Percentiles rank a stretch among this genome's conserved stretches.
These are phyloP conservation scores for Backusella parvicylindrica DNA, from an alignment of 192 early-diverging fungal species.

Conservation along the genomic window DNA sequence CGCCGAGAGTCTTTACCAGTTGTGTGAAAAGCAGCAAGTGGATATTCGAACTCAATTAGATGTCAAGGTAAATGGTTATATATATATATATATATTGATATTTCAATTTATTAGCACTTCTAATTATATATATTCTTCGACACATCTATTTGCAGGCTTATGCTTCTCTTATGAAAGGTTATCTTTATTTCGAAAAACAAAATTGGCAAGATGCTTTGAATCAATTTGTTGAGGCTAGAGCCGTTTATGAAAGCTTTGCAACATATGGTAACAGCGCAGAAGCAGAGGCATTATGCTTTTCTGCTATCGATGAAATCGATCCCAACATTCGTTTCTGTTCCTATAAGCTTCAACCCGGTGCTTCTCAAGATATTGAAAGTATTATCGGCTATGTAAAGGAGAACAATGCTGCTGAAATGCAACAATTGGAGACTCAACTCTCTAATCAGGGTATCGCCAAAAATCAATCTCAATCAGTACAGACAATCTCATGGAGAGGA, in stretches of 20 bases:
- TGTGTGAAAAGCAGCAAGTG: constrained; percentile 45
- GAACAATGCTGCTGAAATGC: not conserved
- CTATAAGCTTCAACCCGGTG: constrained; percentile 57
- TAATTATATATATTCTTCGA: no score
- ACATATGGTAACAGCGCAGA: constrained; percentile 45
- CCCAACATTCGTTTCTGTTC: constrained; percentile 80
- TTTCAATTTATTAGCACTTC: not conserved
- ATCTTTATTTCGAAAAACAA: constrained; percentile 64
- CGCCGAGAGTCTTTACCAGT: constrained; percentile 40
- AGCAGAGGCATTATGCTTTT: constrained; percentile 60
- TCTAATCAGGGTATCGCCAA: constrained; percentile 23
- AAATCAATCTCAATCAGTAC: constrained; percentile 35
- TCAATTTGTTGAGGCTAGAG: constrained; percentile 58
- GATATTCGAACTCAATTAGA: constrained; percentile 54
- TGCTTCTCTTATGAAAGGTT: constrained; percentile 61
- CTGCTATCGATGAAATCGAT: constrained; percentile 71
- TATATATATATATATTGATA: not conserved
- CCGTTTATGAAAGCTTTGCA: constrained; percentile 66
- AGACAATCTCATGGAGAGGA: constrained; percentile 49
- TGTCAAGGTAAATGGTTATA: constrained; percentile 38
- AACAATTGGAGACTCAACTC: constrained; percentile 5
- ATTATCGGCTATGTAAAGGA: not conserved
- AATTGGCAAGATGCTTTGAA: constrained; percentile 64
- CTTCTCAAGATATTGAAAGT: constrained; percentile 38
- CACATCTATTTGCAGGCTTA: constrained; percentile 50